Evolutionary conservation across 305 asterid species (phyloP).

Genomic region (Fraxinus dipetala): DNA sequence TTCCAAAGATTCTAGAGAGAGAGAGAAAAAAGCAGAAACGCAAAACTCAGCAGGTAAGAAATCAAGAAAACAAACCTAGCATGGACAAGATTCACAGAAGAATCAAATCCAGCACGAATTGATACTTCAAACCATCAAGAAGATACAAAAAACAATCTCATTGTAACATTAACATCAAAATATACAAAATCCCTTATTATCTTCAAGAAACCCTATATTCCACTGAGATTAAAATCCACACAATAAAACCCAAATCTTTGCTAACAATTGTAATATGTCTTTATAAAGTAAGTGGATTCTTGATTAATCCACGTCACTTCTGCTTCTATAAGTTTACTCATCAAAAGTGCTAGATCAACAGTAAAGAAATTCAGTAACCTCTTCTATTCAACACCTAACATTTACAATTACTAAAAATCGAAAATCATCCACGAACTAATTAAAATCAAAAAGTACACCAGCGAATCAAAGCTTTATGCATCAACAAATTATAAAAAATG

Average conservation of each 20-base stretch:
- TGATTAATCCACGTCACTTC: too few relatives aligned
- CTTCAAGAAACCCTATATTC: conserved; percentile 43
- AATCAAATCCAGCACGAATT: neutral
- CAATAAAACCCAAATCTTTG: conserved; percentile 13
- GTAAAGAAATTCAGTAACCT: conserved; percentile 23
- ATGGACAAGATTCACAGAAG: neutral
- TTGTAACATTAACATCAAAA: conserved; percentile 12
- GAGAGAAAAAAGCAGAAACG: conserved; percentile 8
- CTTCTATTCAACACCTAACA: conserved; percentile 17
- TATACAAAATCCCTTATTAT: conserved; percentile 12
- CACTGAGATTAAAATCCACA: conserved; percentile 15
- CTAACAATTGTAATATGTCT: neutral
- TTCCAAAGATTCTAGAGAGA: conserved; percentile 23
- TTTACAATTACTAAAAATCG: conserved; percentile 30
- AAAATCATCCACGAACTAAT: conserved; percentile 11
- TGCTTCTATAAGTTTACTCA: neutral
- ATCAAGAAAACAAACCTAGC: conserved; percentile 7
- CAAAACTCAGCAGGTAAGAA: conserved; percentile 1
- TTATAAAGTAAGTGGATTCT: too few relatives aligned
- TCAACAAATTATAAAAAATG: conserved; percentile 5
- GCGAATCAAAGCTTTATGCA: conserved; percentile 5
- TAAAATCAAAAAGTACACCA: neutral
- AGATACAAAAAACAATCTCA: conserved; percentile 5
- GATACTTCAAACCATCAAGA: conserved; percentile 11
- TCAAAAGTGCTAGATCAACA: neutral